Evolutionary conservation across 768 basidiomycete genomes (phyloP), one percentile per base, ranked within the genome.

Genomic region (Xerocomus potaroensis): DNA sequence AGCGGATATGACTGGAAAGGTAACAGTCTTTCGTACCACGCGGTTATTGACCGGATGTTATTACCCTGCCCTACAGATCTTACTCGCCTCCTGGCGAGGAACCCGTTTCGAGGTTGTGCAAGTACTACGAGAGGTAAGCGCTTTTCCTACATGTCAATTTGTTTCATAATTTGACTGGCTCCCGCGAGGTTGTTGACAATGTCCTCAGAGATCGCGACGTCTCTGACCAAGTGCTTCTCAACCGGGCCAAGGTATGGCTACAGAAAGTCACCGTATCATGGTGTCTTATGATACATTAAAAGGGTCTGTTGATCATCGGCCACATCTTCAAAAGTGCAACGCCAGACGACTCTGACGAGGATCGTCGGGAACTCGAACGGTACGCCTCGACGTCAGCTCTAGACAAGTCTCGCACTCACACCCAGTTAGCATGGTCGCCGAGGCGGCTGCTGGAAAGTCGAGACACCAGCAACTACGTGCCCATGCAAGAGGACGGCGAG

Each of bases 81-180:
- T 98, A 70, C 81, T 98, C 23, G 95, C 94, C 6, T 95, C 95
- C 21, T 99, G 96, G 96, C 83, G 93, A 48, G 96, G 95, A 12
- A 95, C 94, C 3, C 82, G 94, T 43, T 81, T 97, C 61, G 96
- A 99, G 69, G 92, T 98, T 33, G 79, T 87, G 18, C 87, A 91
- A 58, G 91, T 97, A 12, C 73, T 95, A 39, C 79, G 91, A 41
- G 84, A 90, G 73, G 80, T 73, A 37, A 40, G 58, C 27, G 7
- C 16, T 26, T 36, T 26, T 19, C 47, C 11, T 31, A 14, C 19
- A 23, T n/a, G 18, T 21, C 41, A 35, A 66, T 15, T 41, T 5
- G 35, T 43, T 21, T 16, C 3, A 24, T 30, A 11, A 18, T 27
- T 38, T 42, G 29, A 50, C 36, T 12, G 9, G 30, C 35, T 23